Evolutionary conservation across 345 rosid species (phyloP).

Genomic region (Acer saccharum): DNA sequence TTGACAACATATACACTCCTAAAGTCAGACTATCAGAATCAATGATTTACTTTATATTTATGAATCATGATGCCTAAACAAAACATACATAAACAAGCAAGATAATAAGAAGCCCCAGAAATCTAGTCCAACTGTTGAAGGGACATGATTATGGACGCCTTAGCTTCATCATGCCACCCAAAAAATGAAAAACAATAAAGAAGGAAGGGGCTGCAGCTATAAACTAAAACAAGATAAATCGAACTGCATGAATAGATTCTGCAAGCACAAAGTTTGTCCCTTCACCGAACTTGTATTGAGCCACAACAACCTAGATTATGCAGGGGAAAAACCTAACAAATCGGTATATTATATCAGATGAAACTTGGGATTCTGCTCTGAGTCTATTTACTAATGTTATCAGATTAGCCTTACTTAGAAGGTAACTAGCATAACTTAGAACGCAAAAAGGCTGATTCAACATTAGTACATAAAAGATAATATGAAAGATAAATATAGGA

Average conservation of each 20-base stretch:
- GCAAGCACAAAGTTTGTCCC: neutral
- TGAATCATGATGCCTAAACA: neutral
- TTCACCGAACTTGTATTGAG: neutral
- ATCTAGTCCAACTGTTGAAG: neutral
- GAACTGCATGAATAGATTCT: neutral
- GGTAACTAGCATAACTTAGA: neutral
- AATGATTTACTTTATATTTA: neutral
- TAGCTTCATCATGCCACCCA: neutral
- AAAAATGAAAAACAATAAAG: neutral
- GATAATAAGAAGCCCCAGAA: neutral
- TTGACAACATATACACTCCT: neutral
- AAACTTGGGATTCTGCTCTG: neutral
- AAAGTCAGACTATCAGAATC: neutral
- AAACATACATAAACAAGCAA: neutral
- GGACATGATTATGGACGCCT: neutral
- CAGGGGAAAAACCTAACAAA: neutral
- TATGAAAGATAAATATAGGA: conserved; percentile 17
- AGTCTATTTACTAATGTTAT: neutral
- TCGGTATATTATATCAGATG: neutral
- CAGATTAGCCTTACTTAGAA: neutral
- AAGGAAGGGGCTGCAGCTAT: neutral
- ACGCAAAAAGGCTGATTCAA: conserved; percentile 5
- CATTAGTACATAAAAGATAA: conserved; percentile 4
- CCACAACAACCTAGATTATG: neutral
- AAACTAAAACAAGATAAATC: neutral